Evolutionary conservation across 169 alveolate genomes (phyloP).

Genomic region (Plasmodium inui): DNA sequence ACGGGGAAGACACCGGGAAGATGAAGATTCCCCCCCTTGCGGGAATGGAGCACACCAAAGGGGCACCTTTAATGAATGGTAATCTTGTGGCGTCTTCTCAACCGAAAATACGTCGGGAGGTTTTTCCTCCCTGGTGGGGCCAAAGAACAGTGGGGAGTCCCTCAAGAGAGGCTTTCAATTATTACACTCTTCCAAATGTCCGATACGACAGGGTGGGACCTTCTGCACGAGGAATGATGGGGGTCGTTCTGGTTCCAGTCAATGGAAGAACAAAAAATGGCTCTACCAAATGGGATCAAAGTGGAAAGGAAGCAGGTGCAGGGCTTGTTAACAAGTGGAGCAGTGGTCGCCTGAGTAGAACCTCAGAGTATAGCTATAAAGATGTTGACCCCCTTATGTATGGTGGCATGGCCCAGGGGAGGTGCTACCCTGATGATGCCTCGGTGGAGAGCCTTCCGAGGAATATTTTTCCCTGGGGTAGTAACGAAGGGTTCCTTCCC

Average conservation of each 20-base stretch:
- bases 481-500: neutral
- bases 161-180: neutral
- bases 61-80: neutral
- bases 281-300: neutral
- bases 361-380: constrained; percentile 44
- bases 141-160: neutral
- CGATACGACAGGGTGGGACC: neutral
- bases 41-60: neutral
- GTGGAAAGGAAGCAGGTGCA: neutral
- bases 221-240: neutral
- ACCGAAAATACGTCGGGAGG: neutral
- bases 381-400: neutral
- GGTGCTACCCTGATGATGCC: neutral
- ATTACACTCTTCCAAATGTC: neutral
- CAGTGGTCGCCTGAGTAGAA: neutral
- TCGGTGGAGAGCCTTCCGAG: neutral
- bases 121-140: neutral
- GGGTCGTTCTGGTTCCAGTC: neutral
- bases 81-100: neutral
- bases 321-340: neutral
- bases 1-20: neutral
- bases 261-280: neutral
- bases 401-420: neutral
- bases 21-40: neutral
- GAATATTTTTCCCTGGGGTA: neutral